These are phyloP conservation scores for Aspergillus melleus DNA, from an alignment of 2,329 filamentous ascomycete species.

Conservation along the genomic window DNA sequence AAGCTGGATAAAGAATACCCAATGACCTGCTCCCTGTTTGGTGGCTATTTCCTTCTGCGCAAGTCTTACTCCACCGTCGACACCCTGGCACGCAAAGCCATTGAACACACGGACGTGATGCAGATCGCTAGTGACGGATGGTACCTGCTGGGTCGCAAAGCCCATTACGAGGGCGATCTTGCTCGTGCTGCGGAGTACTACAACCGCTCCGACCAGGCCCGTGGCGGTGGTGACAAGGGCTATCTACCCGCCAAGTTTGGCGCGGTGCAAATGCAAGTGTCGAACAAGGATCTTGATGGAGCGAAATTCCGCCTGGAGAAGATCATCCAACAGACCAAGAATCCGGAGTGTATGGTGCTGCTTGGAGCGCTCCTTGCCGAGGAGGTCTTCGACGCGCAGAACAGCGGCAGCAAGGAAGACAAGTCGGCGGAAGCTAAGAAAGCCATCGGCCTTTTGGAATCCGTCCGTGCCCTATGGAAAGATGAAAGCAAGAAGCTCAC, in stretches of 20 bases:
- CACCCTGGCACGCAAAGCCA: slow-evolving; percentile 83
- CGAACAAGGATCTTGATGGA: slow-evolving; percentile 81
- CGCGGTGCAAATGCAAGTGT: slow-evolving; percentile 80
- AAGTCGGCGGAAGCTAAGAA: slow-evolving; percentile 83
- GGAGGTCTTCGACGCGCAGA: slow-evolving; percentile 81
- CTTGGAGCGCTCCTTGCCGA: slow-evolving; percentile 91
- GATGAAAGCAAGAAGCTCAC: slow-evolving; percentile 81
- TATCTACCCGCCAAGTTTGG: slow-evolving; percentile 95
- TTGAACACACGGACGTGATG: slow-evolving; percentile 94
- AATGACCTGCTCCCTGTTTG: slow-evolving; percentile 86
- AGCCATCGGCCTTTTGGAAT: slow-evolving; percentile 79
- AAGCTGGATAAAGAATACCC: slow-evolving; percentile 91
- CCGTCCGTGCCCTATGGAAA: slow-evolving; percentile 85
- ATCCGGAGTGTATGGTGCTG: slow-evolving; percentile 85
- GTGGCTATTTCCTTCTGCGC: slow-evolving; percentile 81
- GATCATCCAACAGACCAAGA: slow-evolving; percentile 82
- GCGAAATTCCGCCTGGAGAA: slow-evolving; percentile 94
- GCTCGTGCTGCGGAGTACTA: slow-evolving; percentile 83
- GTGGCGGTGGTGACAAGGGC: slow-evolving; percentile 86
- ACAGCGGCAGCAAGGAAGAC: slow-evolving; percentile 80
- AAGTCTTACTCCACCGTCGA: slow-evolving; percentile 82
- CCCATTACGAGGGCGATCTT: slow-evolving; percentile 77
- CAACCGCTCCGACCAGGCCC: slow-evolving; percentile 82
- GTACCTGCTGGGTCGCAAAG: slow-evolving; percentile 90
- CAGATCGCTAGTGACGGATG: slow-evolving; percentile 96